Percentiles rank a stretch among this genome's conserved stretches.
These are phyloP conservation scores for Pseudofabraea citricarpa DNA, from an alignment of 2,329 filamentous ascomycete genomes.

Conservation along the genomic window DNA sequence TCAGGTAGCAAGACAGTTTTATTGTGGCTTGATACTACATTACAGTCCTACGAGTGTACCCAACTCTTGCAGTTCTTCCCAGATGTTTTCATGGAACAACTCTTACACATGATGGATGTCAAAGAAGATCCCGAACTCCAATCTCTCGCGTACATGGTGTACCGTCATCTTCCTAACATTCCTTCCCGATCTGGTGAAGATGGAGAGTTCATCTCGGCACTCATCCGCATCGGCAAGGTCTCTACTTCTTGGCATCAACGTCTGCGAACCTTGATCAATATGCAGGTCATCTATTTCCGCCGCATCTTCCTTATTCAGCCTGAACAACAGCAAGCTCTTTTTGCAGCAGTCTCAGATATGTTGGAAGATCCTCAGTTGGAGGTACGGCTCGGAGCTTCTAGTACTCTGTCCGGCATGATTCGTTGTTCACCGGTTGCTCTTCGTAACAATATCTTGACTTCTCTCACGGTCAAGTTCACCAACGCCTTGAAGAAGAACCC, in stretches of 20 bases:
- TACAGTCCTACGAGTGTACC: constrained; percentile 89
- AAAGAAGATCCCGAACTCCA: constrained; percentile 97
- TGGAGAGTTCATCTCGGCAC: constrained; percentile 73
- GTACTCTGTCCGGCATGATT: constrained; percentile 95
- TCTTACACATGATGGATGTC: constrained; percentile 99
- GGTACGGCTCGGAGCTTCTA: constrained; percentile 87
- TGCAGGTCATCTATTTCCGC: constrained; percentile 98
- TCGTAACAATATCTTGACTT: constrained; percentile 70
- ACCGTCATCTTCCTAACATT: constrained; percentile 92
- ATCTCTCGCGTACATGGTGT: constrained; percentile 91
- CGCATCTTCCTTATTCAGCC: constrained; percentile 81
- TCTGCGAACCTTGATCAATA: constrained; percentile 90
- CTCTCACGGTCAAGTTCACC: constrained; percentile 76
- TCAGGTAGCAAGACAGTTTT: constrained; percentile 94
- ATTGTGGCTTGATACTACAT: constrained; percentile 86
- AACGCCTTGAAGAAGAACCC: constrained; percentile 75
- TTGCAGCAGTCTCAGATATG: constrained; percentile 94
- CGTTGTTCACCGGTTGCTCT: constrained; percentile 82
- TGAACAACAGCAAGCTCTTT: constrained; percentile 72
- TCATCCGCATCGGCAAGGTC: constrained; percentile 82
- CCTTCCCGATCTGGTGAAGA: constrained; percentile 86
- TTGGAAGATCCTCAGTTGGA: constrained; percentile 87
- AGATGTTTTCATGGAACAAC: constrained; percentile 80
- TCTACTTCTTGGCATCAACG: constrained; percentile 93
- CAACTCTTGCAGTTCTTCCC: constrained; percentile 90